Percentiles rank a stretch among this genome's conserved stretches.
Conservation (phyloP, 306 rosid genomes). For the Prunus fruticosa region DNA sequence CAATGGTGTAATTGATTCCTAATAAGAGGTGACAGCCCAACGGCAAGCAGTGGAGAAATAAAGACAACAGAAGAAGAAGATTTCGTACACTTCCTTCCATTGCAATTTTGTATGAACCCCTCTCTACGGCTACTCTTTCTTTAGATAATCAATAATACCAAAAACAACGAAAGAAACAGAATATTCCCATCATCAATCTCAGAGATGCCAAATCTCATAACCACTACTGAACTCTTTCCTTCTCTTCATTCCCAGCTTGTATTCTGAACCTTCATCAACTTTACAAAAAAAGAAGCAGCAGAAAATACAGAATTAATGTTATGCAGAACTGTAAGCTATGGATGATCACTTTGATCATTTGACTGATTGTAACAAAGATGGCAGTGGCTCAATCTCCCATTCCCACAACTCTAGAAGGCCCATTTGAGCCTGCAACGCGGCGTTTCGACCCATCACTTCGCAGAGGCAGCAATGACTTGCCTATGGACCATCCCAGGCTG, state of each 20-base stretch:
- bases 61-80: too few relatives aligned
- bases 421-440: slow-evolving; percentile 66
- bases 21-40: too few relatives aligned
- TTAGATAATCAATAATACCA: background rate
- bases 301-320: background rate
- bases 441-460: slow-evolving; percentile 64
- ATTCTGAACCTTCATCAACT: background rate
- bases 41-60: too few relatives aligned
- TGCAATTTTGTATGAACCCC: too few relatives aligned
- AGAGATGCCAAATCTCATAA: background rate
- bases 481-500: slow-evolving; percentile 84
- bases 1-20: too few relatives aligned
- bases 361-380: slow-evolving; percentile 24
- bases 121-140: too few relatives aligned
- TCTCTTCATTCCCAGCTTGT: background rate
- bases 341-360: slow-evolving; percentile 31
- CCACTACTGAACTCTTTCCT: background rate
- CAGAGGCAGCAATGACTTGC: slow-evolving; percentile 78
- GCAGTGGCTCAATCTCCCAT: slow-evolving; percentile 40
- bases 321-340: slow-evolving; percentile 36
- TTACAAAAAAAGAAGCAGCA: background rate
- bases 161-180: background rate
- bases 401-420: slow-evolving; percentile 84
- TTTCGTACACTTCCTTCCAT: too few relatives aligned
- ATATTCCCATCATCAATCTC: background rate